phyloP scores from a whole-genome alignment of 305 asterid species.

The Fraxinus angustifolia region DNA sequence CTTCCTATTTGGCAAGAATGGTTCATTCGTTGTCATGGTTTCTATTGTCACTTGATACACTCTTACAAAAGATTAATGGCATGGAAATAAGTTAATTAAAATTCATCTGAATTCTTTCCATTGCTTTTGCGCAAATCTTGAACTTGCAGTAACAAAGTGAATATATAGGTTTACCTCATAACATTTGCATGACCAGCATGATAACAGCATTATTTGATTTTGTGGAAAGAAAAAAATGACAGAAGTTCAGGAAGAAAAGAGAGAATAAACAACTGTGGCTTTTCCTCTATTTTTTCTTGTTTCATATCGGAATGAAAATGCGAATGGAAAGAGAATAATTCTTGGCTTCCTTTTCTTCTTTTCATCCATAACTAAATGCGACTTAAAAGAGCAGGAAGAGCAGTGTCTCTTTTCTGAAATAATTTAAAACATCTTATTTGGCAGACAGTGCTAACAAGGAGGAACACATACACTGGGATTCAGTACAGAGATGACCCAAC shows the following conservation, averaged over 20 bases:
- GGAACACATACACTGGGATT: slow-evolving; percentile 43
- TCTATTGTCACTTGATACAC: neutral
- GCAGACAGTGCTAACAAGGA: slow-evolving; percentile 51
- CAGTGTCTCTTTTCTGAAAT: neutral
- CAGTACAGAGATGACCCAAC: slow-evolving; percentile 52
- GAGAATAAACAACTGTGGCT: neutral
- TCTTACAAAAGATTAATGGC: neutral
- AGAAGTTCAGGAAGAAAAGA: neutral
- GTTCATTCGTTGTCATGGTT: neutral
- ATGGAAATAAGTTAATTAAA: neutral
- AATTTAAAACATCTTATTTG: neutral
- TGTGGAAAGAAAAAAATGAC: neutral
- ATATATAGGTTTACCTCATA: neutral
- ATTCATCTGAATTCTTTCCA: neutral
- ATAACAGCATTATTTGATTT: neutral
- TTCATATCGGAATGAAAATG: neutral
- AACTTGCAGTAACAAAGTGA: neutral
- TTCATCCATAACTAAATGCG: neutral
- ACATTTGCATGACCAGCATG: neutral
- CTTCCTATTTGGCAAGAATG: neutral
- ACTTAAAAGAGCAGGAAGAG: neutral
- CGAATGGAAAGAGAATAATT: neutral
- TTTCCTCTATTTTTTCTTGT: neutral
- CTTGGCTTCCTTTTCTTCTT: neutral
- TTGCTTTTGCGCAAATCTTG: neutral